Evolutionary conservation across 495 filamentous ascomycete genomes (phyloP).

Genomic region (Friedmanniomyces endolithicus): DNA sequence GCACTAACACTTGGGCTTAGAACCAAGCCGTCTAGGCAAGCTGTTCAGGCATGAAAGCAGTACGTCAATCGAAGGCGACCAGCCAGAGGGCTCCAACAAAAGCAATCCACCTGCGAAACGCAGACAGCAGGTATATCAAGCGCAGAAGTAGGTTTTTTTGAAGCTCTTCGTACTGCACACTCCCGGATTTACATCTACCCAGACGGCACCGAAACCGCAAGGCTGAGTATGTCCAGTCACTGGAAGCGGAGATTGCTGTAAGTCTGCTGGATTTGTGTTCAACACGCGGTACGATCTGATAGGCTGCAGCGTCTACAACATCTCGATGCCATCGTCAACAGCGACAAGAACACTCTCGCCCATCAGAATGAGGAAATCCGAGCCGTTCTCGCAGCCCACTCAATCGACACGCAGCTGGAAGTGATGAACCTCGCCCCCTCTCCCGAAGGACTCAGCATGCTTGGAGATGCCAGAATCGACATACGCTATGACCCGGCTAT

Average conservation of each 20-base stretch:
- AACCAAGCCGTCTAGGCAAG: not conserved
- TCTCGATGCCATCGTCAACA: constrained; percentile 27
- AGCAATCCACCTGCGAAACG: not conserved
- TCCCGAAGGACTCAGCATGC: not conserved
- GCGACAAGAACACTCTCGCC: constrained; percentile 12
- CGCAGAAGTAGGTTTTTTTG: constrained; percentile 10
- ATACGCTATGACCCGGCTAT: constrained; percentile 2
- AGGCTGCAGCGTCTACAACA: not conserved
- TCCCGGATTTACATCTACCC: not conserved
- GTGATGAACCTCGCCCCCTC: not conserved
- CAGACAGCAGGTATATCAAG: constrained; percentile 17
- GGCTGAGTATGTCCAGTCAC: constrained; percentile 12
- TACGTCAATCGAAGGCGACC: not conserved
- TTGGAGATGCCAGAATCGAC: constrained; percentile 2
- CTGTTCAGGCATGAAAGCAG: not conserved
- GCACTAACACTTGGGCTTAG: not conserved
- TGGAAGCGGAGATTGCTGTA: constrained; percentile 13
- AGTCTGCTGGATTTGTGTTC: not conserved
- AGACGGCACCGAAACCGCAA: constrained; percentile 17
- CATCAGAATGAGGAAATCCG: constrained; percentile 5
- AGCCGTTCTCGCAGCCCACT: constrained; percentile 7
- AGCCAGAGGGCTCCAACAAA: not conserved
- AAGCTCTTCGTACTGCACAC: not conserved
- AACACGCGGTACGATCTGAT: not conserved
- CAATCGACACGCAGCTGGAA: constrained; percentile 3